phyloP scores from a whole-genome alignment of 2,329 filamentous ascomycete species.

The Cladosporium austrohemisphaericum region DNA sequence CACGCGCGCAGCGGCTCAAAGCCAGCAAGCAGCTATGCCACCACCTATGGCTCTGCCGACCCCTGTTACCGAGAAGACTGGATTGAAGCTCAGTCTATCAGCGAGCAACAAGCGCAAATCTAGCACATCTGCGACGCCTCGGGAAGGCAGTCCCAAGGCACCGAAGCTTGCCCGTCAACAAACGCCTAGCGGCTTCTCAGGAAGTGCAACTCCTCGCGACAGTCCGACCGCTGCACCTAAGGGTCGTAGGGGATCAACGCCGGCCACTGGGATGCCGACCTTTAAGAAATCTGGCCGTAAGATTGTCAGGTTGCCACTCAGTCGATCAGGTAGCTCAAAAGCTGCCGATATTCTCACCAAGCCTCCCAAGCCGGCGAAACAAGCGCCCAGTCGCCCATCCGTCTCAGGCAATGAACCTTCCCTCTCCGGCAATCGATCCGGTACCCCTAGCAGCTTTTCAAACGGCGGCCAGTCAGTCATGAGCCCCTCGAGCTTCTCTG shows the following conservation, averaged over 20 bases:
- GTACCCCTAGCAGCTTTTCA: not conserved
- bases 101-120: slow-evolving; percentile 26
- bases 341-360: slow-evolving; percentile 1
- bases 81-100: slow-evolving; percentile 26
- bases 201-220: slow-evolving; percentile 1
- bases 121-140: slow-evolving; percentile 20
- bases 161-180: slow-evolving; percentile 21
- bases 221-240: slow-evolving; percentile 6
- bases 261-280: slow-evolving; percentile 1
- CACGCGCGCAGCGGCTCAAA: not conserved
- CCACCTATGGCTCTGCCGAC: slow-evolving; percentile 15
- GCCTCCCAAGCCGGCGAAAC: slow-evolving; percentile 1
- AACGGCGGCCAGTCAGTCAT: slow-evolving; percentile 15
- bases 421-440: not conserved
- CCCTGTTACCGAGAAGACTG: slow-evolving; percentile 22
- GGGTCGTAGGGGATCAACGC: slow-evolving; percentile 2
- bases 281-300: slow-evolving; percentile 4
- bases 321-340: slow-evolving; percentile 1
- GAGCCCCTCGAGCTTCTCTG: slow-evolving; percentile 17
- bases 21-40: slow-evolving; percentile 16
- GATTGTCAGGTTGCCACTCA: slow-evolving; percentile 10
- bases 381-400: not conserved
- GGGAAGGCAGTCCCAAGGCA: slow-evolving; percentile 27
- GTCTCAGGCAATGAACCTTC: not conserved
- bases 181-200: slow-evolving; percentile 4